These are phyloP conservation scores for Ophiostoma australiae DNA, from an alignment of 2,329 filamentous ascomycete genomes.

Conservation along the genomic window DNA sequence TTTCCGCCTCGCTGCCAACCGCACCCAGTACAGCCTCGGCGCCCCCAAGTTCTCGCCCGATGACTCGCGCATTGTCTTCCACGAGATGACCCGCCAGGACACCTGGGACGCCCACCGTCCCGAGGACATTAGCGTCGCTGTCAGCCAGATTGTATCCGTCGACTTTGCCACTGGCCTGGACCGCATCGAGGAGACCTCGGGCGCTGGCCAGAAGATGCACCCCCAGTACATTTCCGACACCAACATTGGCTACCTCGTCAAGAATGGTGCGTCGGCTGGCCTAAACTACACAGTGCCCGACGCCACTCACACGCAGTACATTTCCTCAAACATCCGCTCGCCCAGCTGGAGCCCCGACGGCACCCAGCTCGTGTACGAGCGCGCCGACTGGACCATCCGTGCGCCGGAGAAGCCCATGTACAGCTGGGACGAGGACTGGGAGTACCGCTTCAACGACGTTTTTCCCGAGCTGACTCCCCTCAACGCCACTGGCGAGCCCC, in stretches of 20 bases:
- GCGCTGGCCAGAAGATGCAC: neutral
- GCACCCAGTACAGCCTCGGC: neutral
- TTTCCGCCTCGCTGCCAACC: neutral
- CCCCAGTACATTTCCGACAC: neutral
- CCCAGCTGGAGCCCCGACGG: neutral
- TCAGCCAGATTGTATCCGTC: neutral
- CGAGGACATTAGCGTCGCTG: neutral
- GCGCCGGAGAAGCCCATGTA: too few species aligned
- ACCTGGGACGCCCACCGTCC: too few species aligned
- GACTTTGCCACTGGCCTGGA: neutral
- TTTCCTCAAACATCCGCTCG: neutral
- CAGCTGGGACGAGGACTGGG: too few species aligned
- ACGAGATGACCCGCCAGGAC: neutral
- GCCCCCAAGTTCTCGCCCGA: conserved; percentile 16
- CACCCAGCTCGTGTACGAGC: neutral
- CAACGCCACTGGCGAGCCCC: too few species aligned
- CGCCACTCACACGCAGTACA: neutral
- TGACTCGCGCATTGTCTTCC: conserved; percentile 4
- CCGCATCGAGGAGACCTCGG: conserved; percentile 4
- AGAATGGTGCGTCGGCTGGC: neutral
- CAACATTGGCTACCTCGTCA: neutral
- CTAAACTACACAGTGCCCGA: neutral
- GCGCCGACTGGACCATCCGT: too few species aligned
- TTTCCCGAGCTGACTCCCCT: too few species aligned
- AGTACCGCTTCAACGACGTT: too few species aligned